Conservation (phyloP, 192 early-diverging fungal genomes). For the Backusella tuberculispora region DNA sequence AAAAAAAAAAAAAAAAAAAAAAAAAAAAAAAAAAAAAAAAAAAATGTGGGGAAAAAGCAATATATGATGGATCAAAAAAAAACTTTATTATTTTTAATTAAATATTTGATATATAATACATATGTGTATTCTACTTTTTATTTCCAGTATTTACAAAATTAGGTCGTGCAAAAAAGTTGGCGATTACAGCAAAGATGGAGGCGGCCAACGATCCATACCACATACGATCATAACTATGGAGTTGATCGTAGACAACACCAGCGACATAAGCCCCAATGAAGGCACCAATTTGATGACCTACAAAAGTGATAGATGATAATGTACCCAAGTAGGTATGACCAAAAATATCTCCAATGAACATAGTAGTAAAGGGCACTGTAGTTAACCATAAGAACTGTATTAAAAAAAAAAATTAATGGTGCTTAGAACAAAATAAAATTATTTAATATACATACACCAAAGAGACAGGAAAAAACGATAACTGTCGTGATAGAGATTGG, state of each 20-base stretch:
- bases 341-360: slow-evolving; percentile 36
- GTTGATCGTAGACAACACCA: slow-evolving; percentile 36
- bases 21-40: too few relatives aligned
- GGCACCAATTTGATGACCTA: slow-evolving; percentile 43
- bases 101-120: too few relatives aligned
- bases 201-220: slow-evolving; percentile 41
- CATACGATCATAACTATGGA: slow-evolving; percentile 31
- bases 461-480: slow-evolving; percentile 35
- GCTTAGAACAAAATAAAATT: background rate
- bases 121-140: background rate
- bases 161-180: slow-evolving; percentile 29
- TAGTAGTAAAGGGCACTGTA: slow-evolving; percentile 40
- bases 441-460: slow-evolving; percentile 38
- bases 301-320: slow-evolving; percentile 36
- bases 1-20: too few relatives aligned
- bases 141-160: slow-evolving; percentile 3
- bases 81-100: too few relatives aligned
- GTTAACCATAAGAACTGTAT: slow-evolving; percentile 41
- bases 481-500: slow-evolving; percentile 29
- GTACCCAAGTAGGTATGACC: slow-evolving; percentile 41
- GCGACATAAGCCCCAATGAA: slow-evolving; percentile 43
- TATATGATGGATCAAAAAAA: too few relatives aligned
- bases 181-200: slow-evolving; percentile 19
- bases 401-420: background rate
- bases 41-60: too few relatives aligned